Conservation (phyloP, 140 eudicot species). For the Cichorium intybus region DNA sequence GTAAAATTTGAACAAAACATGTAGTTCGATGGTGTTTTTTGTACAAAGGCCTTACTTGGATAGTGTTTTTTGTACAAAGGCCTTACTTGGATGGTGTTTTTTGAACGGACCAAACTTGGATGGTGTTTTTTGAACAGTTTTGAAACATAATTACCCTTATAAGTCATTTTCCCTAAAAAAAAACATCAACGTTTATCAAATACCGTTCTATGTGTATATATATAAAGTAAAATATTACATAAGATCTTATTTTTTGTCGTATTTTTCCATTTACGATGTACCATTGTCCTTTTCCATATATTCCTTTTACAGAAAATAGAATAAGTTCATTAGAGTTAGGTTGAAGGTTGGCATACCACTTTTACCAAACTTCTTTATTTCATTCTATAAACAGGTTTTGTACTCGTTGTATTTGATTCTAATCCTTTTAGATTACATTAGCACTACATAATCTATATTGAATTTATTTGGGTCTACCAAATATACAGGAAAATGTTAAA, state of each 20-base stretch:
- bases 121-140: too few species aligned
- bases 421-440: not conserved
- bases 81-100: too few species aligned
- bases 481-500: not conserved
- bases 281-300: not conserved
- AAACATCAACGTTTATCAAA: too few species aligned
- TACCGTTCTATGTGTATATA: too few species aligned
- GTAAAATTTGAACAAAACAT: too few species aligned
- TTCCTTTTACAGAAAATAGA: not conserved
- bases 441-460: not conserved
- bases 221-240: not conserved
- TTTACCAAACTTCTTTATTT: conserved; percentile 27
- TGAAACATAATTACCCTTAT: too few species aligned
- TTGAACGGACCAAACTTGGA: too few species aligned
- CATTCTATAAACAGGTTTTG: not conserved
- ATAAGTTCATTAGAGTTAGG: conserved; percentile 4
- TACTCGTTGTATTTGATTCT: not conserved
- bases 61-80: too few species aligned
- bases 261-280: not conserved
- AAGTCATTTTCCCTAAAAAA: too few species aligned
- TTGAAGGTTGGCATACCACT: conserved; percentile 39
- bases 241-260: not conserved
- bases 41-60: too few species aligned
- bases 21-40: too few species aligned
- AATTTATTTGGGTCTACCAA: not conserved